Percentiles rank a stretch among this genome's conserved stretches.
phyloP scores from a whole-genome alignment of 1,139 yeast species.

The Yamadazyma conglobata region DNA sequence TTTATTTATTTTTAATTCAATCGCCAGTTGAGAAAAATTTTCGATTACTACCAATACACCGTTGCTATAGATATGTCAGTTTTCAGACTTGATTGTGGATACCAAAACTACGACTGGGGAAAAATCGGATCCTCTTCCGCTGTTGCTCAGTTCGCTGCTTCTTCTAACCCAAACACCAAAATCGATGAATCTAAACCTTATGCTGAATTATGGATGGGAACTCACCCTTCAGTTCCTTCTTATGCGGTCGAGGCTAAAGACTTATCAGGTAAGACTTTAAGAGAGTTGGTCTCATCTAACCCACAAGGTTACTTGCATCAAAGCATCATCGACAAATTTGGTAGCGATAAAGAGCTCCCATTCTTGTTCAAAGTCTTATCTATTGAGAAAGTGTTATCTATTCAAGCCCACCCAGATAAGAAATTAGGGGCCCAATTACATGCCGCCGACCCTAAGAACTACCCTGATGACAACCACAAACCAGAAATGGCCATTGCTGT shows the following conservation, averaged over 20 bases:
- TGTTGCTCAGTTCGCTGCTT: constrained; percentile 81
- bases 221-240: constrained; percentile 94
- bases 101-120: constrained; percentile 82
- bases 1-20: not conserved
- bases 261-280: constrained; percentile 45
- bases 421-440: constrained; percentile 73
- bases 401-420: constrained; percentile 98
- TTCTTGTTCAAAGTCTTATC: constrained; percentile 91
- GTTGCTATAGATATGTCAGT: constrained; percentile 17
- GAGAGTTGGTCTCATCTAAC: constrained; percentile 58
- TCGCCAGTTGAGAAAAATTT: no score
- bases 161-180: constrained; percentile 53
- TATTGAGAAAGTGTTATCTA: constrained; percentile 85
- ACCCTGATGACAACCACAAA: constrained; percentile 97
- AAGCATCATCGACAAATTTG: constrained; percentile 61
- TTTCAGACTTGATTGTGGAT: constrained; percentile 53
- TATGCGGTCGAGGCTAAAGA: constrained; percentile 40
- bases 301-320: constrained; percentile 62
- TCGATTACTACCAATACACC: no score
- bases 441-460: constrained; percentile 80
- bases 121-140: constrained; percentile 80
- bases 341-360: constrained; percentile 71
- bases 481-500: constrained; percentile 99
- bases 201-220: constrained; percentile 98
- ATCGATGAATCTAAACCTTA: constrained; percentile 76